Evolutionary conservation across 139 green algal genomes (phyloP), one percentile per base, ranked within the genome.

Genomic region (Chlamydomonas applanata): DNA sequence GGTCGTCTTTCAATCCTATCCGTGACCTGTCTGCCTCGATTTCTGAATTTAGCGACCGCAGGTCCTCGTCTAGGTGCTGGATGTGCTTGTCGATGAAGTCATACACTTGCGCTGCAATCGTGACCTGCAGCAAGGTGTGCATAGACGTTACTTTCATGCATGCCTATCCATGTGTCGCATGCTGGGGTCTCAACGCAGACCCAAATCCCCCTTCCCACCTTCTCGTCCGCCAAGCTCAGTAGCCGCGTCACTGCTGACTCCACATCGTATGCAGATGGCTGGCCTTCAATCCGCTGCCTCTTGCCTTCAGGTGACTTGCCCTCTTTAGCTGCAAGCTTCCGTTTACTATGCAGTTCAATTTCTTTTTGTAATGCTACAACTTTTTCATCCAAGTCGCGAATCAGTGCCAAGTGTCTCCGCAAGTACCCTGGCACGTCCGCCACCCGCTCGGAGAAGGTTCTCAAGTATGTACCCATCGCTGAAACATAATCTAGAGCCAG

Each of bases 1-100:
- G 76, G 3, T 73, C 81, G 0, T 78, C 79, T 24, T 81, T 71
- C 46, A 94, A 35, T 4, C 87, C 90, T 34, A 88, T 78, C 29
- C 76, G 45, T 33, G 73, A 25, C 34, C 85, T 84, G 40, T 95
- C 87, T 19, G 79, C 75, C 2, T 77, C 73, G 2, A 96, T 83
- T 65, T 95, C 88, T 13, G 62, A 53, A 32, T 89, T 85, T 67
- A 96, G 91, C 0, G 63, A 54, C 24, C 76, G 75, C 35, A 94
- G 77, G 57, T 91, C 88, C 65, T 85, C 87, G 67, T 94, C 89
- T 24, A 80, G 44, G 36, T 25, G 24, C 74, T 87, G 80, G 66
- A 96, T 96, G 62, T 93, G 87, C 35, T 84, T 80, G 75, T 97
- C 91, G 5, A 97, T 87, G 66, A 88, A 89, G 76, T 97, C 91